Evolutionary conservation across 164 flowering plant genomes (phyloP).

Genomic region (Paratinospora sagittata): DNA sequence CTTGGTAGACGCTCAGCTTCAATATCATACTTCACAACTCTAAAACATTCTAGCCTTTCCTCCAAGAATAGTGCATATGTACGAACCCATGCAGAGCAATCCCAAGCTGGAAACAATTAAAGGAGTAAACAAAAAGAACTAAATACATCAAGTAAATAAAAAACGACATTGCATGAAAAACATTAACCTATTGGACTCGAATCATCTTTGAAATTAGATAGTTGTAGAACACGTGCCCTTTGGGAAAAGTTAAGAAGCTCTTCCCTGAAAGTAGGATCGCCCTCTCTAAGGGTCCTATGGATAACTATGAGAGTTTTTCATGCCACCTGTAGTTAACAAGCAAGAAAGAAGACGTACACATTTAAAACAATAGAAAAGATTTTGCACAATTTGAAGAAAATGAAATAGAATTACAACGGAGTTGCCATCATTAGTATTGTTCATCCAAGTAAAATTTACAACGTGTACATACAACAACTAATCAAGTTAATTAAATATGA

Average conservation of each 20-base stretch:
- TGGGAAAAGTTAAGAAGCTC: constrained; percentile 79
- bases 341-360: neutral
- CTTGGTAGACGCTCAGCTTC: constrained; percentile 89
- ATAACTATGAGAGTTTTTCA: constrained; percentile 84
- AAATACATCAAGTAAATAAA: neutral
- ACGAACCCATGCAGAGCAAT: constrained; percentile 99
- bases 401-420: neutral
- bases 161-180: neutral
- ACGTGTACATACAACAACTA: too few species aligned
- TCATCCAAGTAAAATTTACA: too few species aligned
- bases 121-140: neutral
- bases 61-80: constrained; percentile 89
- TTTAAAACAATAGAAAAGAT: neutral
- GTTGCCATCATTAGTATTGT: too few species aligned
- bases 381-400: neutral
- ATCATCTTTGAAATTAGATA: constrained; percentile 95
- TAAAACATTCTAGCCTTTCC: constrained; percentile 91
- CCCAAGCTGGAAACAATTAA: constrained; percentile 72
- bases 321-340: constrained; percentile 61
- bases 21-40: constrained; percentile 84
- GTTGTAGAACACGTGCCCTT: constrained; percentile 73
- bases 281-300: constrained; percentile 84
- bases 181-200: constrained; percentile 83
- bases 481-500: neutral
- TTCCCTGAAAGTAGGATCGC: constrained; percentile 94